phyloP scores from a whole-genome alignment of 305 asterid species.

The Stenogyne calaminthoides region DNA sequence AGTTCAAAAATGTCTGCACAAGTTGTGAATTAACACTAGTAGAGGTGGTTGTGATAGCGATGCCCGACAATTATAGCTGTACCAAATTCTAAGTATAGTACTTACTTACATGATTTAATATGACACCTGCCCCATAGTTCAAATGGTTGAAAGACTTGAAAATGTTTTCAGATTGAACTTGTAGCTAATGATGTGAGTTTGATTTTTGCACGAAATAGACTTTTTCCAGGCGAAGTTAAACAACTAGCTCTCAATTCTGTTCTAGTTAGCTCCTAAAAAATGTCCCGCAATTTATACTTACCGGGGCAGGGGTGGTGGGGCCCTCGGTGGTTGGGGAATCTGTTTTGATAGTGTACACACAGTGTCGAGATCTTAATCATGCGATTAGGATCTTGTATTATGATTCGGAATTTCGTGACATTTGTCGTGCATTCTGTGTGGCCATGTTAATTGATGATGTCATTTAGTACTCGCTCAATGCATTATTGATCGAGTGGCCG shows the following conservation, averaged over 20 bases:
- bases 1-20: conserved; percentile 29
- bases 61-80: conserved; percentile 14
- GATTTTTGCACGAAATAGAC: too few relatives aligned
- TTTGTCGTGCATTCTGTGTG: background rate
- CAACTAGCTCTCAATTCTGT: background rate
- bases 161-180: background rate
- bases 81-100: background rate
- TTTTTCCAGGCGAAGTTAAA: background rate
- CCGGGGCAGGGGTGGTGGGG: too few relatives aligned
- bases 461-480: too few relatives aligned
- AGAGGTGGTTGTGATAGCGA: conserved; percentile 25
- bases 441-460: background rate
- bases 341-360: too few relatives aligned
- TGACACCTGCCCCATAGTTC: background rate
- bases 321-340: too few relatives aligned
- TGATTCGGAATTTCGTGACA: background rate
- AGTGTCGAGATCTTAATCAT: too few relatives aligned
- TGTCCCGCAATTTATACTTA: too few relatives aligned
- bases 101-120: background rate
- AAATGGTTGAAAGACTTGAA: background rate
- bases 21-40: conserved; percentile 26
- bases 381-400: background rate
- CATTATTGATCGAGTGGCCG: background rate
- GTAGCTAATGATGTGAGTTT: background rate
- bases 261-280: background rate